A percentile compares a stretch with the other conserved stretches of the same genome.
These are phyloP conservation scores for Lactarius sp. DNA, from an alignment of 768 basidiomycete species.

Conservation along the genomic window DNA sequence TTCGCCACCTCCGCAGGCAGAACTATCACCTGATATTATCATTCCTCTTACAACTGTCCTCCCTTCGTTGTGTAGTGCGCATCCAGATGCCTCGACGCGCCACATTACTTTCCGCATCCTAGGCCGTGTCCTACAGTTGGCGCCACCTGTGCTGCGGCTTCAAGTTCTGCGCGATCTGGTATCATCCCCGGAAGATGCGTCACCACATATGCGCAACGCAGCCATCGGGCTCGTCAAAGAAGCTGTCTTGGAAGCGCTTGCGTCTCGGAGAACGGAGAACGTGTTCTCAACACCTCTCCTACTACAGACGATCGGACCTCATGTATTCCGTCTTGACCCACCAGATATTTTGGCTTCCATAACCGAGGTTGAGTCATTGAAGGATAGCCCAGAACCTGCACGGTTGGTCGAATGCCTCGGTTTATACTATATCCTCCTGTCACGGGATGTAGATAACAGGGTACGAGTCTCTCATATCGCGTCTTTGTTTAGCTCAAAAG, in stretches of 20 bases:
- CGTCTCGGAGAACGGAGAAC: slow-evolving; percentile 33
- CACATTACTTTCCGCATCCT: slow-evolving; percentile 60
- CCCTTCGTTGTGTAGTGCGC: slow-evolving; percentile 53
- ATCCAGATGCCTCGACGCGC: slow-evolving; percentile 53
- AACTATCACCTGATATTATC: slow-evolving; percentile 42
- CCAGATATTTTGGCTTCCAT: slow-evolving; percentile 42
- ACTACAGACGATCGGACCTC: slow-evolving; percentile 52
- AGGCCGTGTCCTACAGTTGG: slow-evolving; percentile 45
- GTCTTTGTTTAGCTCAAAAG: neutral
- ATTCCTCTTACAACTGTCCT: slow-evolving; percentile 47
- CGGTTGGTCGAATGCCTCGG: slow-evolving; percentile 62
- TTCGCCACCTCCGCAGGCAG: slow-evolving; percentile 15
- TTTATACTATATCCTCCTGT: slow-evolving; percentile 61
- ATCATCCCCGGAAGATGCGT: slow-evolving; percentile 39
- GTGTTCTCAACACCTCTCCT: slow-evolving; percentile 54
- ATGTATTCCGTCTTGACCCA: slow-evolving; percentile 55
- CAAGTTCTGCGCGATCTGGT: slow-evolving; percentile 51
- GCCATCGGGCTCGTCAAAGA: slow-evolving; percentile 68
- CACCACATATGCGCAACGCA: slow-evolving; percentile 65
- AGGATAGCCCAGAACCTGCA: slow-evolving; percentile 53
- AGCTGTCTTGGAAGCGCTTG: slow-evolving; percentile 49
- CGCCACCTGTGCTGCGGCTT: slow-evolving; percentile 46
- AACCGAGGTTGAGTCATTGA: slow-evolving; percentile 33
- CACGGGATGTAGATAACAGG: slow-evolving; percentile 52
- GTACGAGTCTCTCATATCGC: slow-evolving; percentile 34